Evolutionary conservation across 2,329 filamentous ascomycete genomes (phyloP).

Genomic region (Hymenoscyphus scutula): DNA sequence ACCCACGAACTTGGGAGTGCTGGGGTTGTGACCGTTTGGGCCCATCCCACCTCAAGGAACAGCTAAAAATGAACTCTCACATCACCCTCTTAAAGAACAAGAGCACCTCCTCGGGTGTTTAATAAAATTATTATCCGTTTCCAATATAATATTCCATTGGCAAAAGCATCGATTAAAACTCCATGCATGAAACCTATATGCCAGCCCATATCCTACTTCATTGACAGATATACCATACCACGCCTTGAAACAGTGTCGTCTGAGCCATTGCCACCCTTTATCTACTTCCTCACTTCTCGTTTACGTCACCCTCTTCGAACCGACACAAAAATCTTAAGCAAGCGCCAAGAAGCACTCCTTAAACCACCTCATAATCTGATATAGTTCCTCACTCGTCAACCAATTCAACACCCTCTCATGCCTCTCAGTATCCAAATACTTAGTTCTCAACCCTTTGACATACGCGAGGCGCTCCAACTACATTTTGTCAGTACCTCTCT

Average conservation of each 20-base stretch:
- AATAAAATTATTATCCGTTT: too few relatives aligned
- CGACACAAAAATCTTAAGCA: too few relatives aligned
- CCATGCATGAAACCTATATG: neutral
- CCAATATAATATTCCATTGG: too few relatives aligned
- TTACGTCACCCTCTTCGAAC: neutral
- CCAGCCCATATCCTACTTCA: neutral
- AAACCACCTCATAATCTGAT: neutral
- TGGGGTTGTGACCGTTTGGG: too few relatives aligned
- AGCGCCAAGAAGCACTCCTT: neutral
- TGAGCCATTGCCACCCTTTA: neutral
- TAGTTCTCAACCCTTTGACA: neutral
- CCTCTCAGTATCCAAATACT: neutral
- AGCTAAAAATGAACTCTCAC: too few relatives aligned
- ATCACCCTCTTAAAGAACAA: too few relatives aligned
- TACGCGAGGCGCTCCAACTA: neutral
- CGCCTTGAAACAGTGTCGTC: neutral
- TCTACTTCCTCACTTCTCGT: neutral
- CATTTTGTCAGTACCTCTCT: neutral
- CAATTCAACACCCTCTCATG: neutral
- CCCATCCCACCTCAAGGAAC: too few relatives aligned
- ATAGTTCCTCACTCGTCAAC: neutral
- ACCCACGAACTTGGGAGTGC: too few relatives aligned
- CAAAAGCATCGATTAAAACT: neutral
- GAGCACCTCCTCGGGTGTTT: too few relatives aligned
- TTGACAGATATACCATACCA: neutral